Base-by-base conservation (phyloP, 2,329 filamentous ascomycete genomes). In the Ascochyta viciae-villosae region DNA sequence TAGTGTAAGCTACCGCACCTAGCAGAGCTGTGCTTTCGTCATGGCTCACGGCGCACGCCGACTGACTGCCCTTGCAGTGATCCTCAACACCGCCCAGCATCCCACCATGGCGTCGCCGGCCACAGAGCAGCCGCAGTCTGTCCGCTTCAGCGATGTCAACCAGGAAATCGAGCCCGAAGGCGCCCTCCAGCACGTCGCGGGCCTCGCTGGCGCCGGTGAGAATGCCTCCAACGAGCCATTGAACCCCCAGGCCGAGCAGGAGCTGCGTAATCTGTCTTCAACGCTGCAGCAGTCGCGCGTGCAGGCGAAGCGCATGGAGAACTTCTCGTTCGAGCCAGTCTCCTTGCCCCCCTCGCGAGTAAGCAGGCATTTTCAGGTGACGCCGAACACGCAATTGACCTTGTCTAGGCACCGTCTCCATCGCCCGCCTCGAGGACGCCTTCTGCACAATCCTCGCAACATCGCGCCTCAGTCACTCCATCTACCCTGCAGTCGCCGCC, bases 311-410 rank as follows among this genome's bases (percentile, higher is more conserved):
- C 87, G 93, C 61, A 86, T 96, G 81, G 90, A 89, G 72, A 91
- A 92, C 72, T 96, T 92, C 77, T 88, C 89, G 39, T 98, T 93
- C 71, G 93, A 97, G 74, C 89, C 94, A 31, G 88, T 96, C 61
- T 98, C 95, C 33, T 82, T 98, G 48, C 94, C 95, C 34, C 83
- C 86, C 29, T 94, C 91, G 41, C 85, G 91, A 78, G 91, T 94
- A 87, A 77, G 89, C 84, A 64, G 47, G 19, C 61, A 22, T 29
- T 38, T 26, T 23, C 38, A 33, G 37, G 50, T 46, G 29, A 34
- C 40, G 39, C 35, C 55, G 41, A 40, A 38, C 48, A 50, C 34
- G 42, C 33, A 52, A 64, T 73, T 72, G 63, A 72, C 57, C 70
- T 54, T 59, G 31, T 44, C 44, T 61, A 81, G 78, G 78, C 79